phyloP scores from a whole-genome alignment of 257 asterid genomes.

The Coffea eugenioides region DNA sequence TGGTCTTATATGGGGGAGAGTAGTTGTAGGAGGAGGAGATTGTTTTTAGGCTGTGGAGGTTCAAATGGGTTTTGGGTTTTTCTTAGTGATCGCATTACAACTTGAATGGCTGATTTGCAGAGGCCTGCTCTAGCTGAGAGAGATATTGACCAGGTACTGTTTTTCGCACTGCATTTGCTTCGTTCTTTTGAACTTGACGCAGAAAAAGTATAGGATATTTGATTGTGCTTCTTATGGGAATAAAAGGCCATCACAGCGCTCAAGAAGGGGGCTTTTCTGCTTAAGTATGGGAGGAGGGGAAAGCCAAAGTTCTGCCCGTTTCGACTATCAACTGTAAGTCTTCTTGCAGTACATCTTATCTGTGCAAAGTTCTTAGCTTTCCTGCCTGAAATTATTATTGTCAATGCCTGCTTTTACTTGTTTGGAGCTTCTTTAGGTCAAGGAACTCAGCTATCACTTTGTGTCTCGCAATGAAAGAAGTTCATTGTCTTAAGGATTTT shows the following conservation, averaged over 20 bases:
- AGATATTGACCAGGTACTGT: slow-evolving; percentile 78
- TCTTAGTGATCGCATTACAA: slow-evolving; percentile 47
- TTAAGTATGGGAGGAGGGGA: slow-evolving; percentile 94
- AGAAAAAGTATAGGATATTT: background rate
- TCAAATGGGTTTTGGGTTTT: slow-evolving; percentile 75
- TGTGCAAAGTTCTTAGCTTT: background rate
- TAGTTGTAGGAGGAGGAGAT: slow-evolving; percentile 27
- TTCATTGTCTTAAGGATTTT: background rate
- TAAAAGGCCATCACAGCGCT: slow-evolving; percentile 82
- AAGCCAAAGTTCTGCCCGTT: slow-evolving; percentile 95
- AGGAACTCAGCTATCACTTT: background rate
- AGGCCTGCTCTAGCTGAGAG: slow-evolving; percentile 69
- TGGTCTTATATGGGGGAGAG: slow-evolving; percentile 45
- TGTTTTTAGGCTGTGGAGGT: slow-evolving; percentile 25
- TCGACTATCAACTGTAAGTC: slow-evolving; percentile 82
- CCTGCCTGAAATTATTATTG: background rate
- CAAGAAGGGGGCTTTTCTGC: slow-evolving; percentile 85
- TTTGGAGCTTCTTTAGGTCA: background rate
- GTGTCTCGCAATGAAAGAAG: background rate
- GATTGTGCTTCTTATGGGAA: slow-evolving; percentile 12
- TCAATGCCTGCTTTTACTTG: background rate
- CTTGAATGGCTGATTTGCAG: slow-evolving; percentile 92
- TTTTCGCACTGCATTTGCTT: slow-evolving; percentile 1
- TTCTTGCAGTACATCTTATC: background rate
- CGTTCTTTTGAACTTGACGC: background rate